Conservation (phyloP, 768 basidiomycete species). For the Symmetrospora coprosmae region DNA sequence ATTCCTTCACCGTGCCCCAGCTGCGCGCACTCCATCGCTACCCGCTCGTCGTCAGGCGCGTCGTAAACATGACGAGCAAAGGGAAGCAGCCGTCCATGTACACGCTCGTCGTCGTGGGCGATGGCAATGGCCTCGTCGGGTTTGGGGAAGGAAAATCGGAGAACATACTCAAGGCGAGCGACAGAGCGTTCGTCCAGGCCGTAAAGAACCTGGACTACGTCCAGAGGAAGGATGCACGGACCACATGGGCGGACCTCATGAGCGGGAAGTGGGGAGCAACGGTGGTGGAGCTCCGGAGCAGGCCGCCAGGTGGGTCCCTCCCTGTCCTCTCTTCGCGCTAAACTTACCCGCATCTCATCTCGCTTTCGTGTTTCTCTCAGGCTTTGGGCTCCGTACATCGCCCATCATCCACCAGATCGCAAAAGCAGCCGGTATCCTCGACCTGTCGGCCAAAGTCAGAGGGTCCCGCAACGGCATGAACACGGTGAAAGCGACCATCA, state of each 20-base stretch:
- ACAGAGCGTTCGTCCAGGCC: constrained; percentile 54
- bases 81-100: constrained; percentile 62
- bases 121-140: constrained; percentile 70
- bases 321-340: no score
- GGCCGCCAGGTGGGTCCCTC: constrained; percentile 38
- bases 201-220: constrained; percentile 82
- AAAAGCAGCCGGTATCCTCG: constrained; percentile 87
- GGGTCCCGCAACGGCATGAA: constrained; percentile 74
- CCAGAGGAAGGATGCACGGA: constrained; percentile 82
- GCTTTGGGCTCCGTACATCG: constrained; percentile 82
- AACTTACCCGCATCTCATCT: not conserved
- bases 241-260: constrained; percentile 77
- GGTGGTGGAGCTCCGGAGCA: constrained; percentile 54
- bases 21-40: constrained; percentile 37
- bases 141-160: constrained; percentile 71
- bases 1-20: constrained; percentile 33
- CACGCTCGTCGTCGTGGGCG: constrained; percentile 58
- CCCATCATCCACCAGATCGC: constrained; percentile 71
- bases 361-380: constrained; percentile 53
- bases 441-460: constrained; percentile 87
- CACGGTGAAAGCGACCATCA: constrained; percentile 70
- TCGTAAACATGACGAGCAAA: constrained; percentile 83
- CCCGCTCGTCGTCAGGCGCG: constrained; percentile 41
- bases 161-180: constrained; percentile 42
- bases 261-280: constrained; percentile 71